Percentiles rank a stretch among this genome's conserved stretches.
Evolutionary conservation across 129 eudicot species (phyloP).

Genomic region (Escallonia herrerae): DNA sequence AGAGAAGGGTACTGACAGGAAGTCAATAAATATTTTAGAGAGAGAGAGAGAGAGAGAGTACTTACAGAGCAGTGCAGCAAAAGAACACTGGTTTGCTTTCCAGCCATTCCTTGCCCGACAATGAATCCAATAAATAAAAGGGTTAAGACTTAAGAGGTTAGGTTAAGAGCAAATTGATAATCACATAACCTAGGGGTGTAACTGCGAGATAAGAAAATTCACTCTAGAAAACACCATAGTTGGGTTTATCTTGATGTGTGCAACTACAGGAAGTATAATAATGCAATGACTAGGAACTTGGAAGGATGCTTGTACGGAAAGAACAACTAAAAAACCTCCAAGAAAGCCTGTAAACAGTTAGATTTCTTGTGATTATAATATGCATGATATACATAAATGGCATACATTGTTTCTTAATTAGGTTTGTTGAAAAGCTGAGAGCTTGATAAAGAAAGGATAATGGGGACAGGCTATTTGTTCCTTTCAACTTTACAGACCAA

Average conservation of each 20-base stretch:
- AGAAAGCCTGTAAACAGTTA: background rate
- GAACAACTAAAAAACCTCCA: background rate
- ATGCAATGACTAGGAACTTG: background rate
- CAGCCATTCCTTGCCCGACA: constrained; percentile 61
- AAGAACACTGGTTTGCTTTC: constrained; percentile 39
- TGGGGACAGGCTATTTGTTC: constrained; percentile 25
- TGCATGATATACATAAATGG: background rate
- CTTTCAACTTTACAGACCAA: constrained; percentile 12
- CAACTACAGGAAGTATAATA: background rate
- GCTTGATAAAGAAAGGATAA: constrained; percentile 12
- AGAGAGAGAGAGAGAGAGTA: constrained; percentile 26
- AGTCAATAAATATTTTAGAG: background rate
- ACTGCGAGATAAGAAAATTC: constrained; percentile 4
- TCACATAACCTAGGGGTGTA: too few relatives aligned
- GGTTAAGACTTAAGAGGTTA: background rate
- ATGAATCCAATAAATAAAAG: constrained; percentile 26
- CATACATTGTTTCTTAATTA: constrained; percentile 6
- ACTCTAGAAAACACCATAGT: constrained; percentile 5
- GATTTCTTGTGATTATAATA: background rate
- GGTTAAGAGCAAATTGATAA: constrained; percentile 7
- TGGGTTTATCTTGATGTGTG: background rate
- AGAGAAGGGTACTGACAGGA: constrained; percentile 14
- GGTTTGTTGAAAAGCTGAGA: constrained; percentile 4
- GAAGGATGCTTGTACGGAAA: background rate
- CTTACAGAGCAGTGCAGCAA: constrained; percentile 36